A percentile compares a stretch with the other conserved stretches of the same genome.
These are phyloP conservation scores for Begonia peltatifolia DNA, from an alignment of 306 rosid genomes.

Conservation along the genomic window DNA sequence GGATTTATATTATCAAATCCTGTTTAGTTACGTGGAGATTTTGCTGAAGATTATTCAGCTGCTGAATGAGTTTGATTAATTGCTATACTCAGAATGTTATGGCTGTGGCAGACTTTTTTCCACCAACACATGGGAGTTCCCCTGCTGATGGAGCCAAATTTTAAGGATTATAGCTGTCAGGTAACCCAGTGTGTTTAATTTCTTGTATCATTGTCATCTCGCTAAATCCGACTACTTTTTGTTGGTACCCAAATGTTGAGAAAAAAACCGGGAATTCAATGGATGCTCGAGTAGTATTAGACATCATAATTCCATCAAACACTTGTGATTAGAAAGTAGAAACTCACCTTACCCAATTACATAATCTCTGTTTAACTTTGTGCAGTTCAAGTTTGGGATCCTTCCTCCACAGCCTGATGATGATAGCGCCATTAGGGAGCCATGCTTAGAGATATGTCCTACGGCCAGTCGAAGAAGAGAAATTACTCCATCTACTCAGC, in stretches of 20 bases:
- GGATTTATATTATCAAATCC: no score
- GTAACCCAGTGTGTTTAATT: constrained; percentile 19
- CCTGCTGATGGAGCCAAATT: constrained; percentile 82
- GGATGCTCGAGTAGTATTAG: neutral
- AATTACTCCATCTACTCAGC: constrained; percentile 13
- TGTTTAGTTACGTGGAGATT: no score
- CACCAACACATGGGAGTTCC: constrained; percentile 89
- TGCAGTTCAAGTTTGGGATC: constrained; percentile 82
- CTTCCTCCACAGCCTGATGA: constrained; percentile 56
- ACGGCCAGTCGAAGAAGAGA: constrained; percentile 43
- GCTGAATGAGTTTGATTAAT: constrained; percentile 2
- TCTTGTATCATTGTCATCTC: no score
- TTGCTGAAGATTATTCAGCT: neutral
- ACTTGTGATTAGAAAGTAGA: neutral
- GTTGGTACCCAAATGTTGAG: no score
- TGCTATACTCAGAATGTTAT: constrained; percentile 6
- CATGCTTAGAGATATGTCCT: constrained; percentile 76
- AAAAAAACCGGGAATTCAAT: no score
- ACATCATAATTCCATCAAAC: neutral
- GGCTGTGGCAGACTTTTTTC: constrained; percentile 51
- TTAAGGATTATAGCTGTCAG: constrained; percentile 74
- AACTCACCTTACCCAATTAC: neutral
- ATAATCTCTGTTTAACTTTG: constrained; percentile 3
- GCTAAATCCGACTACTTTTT: no score
- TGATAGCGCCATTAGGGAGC: constrained; percentile 49